Evolutionary conservation across 495 filamentous ascomycete genomes (phyloP), one percentile per base, ranked within the genome.

Genomic region (Penicillium verhagenii): DNA sequence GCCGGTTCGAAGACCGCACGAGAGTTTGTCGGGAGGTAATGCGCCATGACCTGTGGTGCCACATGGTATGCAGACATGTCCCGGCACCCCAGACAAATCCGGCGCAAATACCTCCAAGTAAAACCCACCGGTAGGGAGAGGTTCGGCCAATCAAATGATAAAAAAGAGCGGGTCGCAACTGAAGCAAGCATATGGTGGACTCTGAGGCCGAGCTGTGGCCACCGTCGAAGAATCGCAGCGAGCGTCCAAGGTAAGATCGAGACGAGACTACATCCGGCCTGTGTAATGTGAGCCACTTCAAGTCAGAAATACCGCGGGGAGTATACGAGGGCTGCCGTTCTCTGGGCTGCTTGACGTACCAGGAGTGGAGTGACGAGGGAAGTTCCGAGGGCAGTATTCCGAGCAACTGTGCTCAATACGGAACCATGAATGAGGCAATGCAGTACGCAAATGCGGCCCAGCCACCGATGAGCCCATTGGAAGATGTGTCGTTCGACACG

Each of bases 221-320:
- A 31, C n/a, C 37, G 38, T 56, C 26, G 53, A 14, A 49, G 37
- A 18, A 50, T 35, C 38, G 28, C 46, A 43, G 37, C 37, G 29
- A 53, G 51, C n/a, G 51, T 53, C 26, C 19, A 46, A 37, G 51
- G 51, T 25, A 50, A 18, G 19, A 50, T 50, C 31, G 21, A 39
- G n/a, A 50, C 28, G 33, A 50, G 33, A 50, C 47, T 50, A n/a
- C 18, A 50, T n/a, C 10, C 33, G 20, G 47, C 47, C 47, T 50
- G 20, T 35, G 21, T 40, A 28, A 24, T n/a, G 23, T 40, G 8
- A 50, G 47, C 21, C 31, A 35, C 13, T 35, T 35, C 13, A 21
- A 39, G 35, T 39, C 16, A n/a, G 31, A 16, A 4, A 18, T 11
- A 14, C 20, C 23, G 20, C 47, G 20, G 38, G 38, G 38, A 40